Conservation (phyloP, 495 filamentous ascomycete genomes). For the Daldinia caldariorum region DNA sequence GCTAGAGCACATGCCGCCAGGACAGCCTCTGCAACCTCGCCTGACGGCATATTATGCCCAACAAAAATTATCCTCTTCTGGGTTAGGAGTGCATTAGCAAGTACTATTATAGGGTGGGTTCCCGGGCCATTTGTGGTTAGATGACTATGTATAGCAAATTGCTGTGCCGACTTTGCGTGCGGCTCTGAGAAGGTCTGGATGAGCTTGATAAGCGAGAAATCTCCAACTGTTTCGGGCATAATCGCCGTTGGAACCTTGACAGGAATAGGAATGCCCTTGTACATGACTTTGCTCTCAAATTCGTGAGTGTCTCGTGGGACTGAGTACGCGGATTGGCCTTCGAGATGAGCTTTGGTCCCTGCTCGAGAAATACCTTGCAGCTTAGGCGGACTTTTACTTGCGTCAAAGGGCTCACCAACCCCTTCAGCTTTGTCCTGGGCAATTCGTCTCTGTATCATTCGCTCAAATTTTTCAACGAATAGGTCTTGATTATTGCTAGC, state of each 20-base stretch:
- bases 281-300: constrained; percentile 92
- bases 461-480: constrained; percentile 97
- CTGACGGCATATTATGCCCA: constrained; percentile 91
- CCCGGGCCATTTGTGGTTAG: constrained; percentile 88
- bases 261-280: constrained; percentile 93
- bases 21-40: constrained; percentile 94
- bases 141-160: constrained; percentile 88
- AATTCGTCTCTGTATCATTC: constrained; percentile 80
- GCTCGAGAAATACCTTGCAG: constrained; percentile 60
- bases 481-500: constrained; percentile 93
- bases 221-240: constrained; percentile 94
- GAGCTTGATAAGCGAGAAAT: constrained; percentile 96
- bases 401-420: constrained; percentile 55
- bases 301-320: constrained; percentile 95
- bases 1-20: constrained; percentile 92
- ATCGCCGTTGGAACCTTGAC: constrained; percentile 94
- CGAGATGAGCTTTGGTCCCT: constrained; percentile 64
- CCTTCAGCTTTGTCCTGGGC: constrained; percentile 59
- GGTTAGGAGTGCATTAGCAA: constrained; percentile 85
- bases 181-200: constrained; percentile 90
- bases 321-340: constrained; percentile 63
- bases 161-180: constrained; percentile 81
- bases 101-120: constrained; percentile 80
- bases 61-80: constrained; percentile 97
- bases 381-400: constrained; percentile 59